These are phyloP conservation scores for Pezicula carpinea DNA, from an alignment of 2,329 filamentous ascomycete species.

Conservation along the genomic window DNA sequence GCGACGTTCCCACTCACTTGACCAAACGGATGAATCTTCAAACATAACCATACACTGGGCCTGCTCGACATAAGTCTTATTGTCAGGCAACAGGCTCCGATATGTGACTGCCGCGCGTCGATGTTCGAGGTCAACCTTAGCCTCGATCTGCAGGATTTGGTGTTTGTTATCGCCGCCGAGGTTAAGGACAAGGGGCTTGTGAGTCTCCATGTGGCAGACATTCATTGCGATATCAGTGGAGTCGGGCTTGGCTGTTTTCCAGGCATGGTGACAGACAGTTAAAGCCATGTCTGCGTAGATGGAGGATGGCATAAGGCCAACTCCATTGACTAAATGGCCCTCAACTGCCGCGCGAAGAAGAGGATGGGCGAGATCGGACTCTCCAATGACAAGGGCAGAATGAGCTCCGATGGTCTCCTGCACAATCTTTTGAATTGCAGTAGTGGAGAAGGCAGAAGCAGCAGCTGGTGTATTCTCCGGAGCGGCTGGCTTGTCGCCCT, in stretches of 20 bases:
- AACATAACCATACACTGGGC: constrained; percentile 11
- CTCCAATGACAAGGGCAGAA: constrained; percentile 46
- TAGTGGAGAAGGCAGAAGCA: constrained; percentile 15
- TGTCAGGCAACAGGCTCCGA: constrained; percentile 8
- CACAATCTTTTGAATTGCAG: constrained; percentile 34
- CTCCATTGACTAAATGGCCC: constrained; percentile 55
- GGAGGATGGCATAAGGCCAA: constrained; percentile 45
- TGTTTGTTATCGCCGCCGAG: constrained; percentile 5
- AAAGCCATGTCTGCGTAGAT: constrained; percentile 58
- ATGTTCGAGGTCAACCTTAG: constrained; percentile 11
- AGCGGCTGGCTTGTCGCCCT: constrained; percentile 47
- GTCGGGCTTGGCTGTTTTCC: constrained; percentile 56
- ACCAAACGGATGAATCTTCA: constrained; percentile 5
- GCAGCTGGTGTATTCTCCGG: constrained; percentile 49
- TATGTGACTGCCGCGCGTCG: constrained; percentile 10
- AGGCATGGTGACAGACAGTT: constrained; percentile 58
- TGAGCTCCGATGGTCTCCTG: constrained; percentile 43
- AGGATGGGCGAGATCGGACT: constrained; percentile 48
- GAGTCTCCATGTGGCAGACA: constrained; percentile 63
- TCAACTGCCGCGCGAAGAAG: constrained; percentile 49
- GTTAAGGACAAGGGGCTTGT: constrained; percentile 52
- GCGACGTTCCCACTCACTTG: constrained; percentile 7
- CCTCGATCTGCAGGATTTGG: constrained; percentile 13
- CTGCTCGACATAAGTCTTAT: constrained; percentile 10
- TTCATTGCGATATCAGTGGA: constrained; percentile 54